Evolutionary conservation across 345 rosid genomes (phyloP).

Genomic region (Anacardium occidentale): DNA sequence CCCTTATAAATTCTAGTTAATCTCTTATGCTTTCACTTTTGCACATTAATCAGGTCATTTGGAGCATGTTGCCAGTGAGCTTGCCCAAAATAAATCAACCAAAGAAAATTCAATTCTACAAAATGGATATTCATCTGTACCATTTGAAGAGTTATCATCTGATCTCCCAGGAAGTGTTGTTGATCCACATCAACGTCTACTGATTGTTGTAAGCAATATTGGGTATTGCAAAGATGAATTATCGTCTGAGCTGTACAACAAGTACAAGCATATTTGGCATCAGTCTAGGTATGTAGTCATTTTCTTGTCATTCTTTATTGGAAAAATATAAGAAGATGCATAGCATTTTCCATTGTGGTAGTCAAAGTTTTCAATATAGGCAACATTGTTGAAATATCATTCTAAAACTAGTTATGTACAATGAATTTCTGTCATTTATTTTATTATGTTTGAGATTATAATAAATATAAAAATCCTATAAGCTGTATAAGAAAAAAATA

Average conservation of each 20-base stretch:
- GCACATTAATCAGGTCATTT: conserved; percentile 46
- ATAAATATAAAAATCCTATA: no score
- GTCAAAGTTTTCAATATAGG: neutral
- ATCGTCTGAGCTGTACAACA: conserved; percentile 70
- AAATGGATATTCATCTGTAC: conserved; percentile 63
- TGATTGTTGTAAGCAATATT: conserved; percentile 85
- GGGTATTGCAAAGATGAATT: conserved; percentile 98
- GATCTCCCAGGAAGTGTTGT: conserved; percentile 62
- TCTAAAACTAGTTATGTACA: no score
- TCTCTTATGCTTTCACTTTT: conserved; percentile 21
- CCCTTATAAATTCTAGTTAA: neutral
- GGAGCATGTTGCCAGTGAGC: conserved; percentile 60
- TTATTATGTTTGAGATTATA: no score
- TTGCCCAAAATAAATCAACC: conserved; percentile 49
- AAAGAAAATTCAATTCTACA: conserved; percentile 46
- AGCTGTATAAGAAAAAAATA: no score
- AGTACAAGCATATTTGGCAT: conserved; percentile 74
- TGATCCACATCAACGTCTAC: conserved; percentile 69
- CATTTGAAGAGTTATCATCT: conserved; percentile 40
- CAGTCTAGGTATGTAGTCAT: conserved; percentile 53
- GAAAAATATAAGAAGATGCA: neutral
- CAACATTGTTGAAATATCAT: neutral
- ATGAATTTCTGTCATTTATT: no score
- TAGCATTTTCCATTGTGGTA: neutral
- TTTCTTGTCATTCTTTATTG: conserved; percentile 1